A percentile compares a stretch with the other conserved stretches of the same genome.
These are phyloP conservation scores for Eucalyptus coolabah DNA, from an alignment of 345 rosid species.

Conservation along the genomic window DNA sequence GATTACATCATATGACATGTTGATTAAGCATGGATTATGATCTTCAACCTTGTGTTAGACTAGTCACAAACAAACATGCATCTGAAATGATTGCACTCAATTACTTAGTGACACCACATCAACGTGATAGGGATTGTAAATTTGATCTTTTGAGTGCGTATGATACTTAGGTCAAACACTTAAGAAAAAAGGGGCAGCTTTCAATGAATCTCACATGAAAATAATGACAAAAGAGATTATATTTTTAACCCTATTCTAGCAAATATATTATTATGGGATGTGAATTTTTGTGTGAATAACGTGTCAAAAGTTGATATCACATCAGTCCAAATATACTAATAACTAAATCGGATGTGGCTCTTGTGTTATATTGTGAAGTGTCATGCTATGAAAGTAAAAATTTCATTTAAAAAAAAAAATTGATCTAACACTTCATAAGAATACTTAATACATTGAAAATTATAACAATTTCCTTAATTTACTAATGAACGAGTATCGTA, in stretches of 20 bases:
- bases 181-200: background rate
- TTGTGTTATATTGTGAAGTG: background rate
- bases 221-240: background rate
- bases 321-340: background rate
- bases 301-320: background rate
- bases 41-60: background rate
- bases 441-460: background rate
- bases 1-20: background rate
- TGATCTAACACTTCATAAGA: background rate
- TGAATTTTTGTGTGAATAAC: background rate
- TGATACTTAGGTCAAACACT: background rate
- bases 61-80: background rate
- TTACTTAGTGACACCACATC: background rate
- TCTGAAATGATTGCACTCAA: background rate
- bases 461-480: background rate
- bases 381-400: background rate
- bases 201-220: background rate
- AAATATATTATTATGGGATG: background rate
- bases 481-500: background rate
- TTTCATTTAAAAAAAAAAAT: background rate
- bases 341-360: background rate
- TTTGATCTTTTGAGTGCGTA: background rate
- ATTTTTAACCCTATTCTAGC: background rate
- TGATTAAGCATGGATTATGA: background rate
- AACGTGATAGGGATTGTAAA: background rate